Evolutionary conservation across 2,329 filamentous ascomycete species (phyloP), one percentile per base, ranked within the genome.

Genomic region (Nemania sp.): DNA sequence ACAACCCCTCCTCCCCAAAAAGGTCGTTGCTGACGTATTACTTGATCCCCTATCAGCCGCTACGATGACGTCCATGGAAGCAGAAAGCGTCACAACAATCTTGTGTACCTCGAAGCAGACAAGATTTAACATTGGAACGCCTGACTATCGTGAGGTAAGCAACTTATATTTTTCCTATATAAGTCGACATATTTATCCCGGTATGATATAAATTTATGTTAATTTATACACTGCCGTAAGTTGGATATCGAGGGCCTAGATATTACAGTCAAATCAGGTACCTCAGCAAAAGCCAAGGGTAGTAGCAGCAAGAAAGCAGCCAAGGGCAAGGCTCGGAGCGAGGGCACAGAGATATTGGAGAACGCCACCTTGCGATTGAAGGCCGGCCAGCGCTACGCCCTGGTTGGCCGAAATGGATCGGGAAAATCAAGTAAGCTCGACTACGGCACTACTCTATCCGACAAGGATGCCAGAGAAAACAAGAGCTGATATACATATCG

Each of bases 321-420:
- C 5, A 83, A 86, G 69, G 77, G 79, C 62, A 89, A 89, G 76
- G 81, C 61, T 35, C 56, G 57, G 15, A 58, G 51, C 5, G 64
- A 65, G 27, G 68, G 66, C 10, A 79, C 85, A n/a, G 93, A 96
- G 77, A 87, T 97, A 5, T 83, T 97, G 2, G 83, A 83, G 10
- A 88, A 91, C 77, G 91, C 91, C 1, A 89, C 89, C 64, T 80
- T 97, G 41, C 87, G 89, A 26, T 81, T 97, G 2, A 92, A 95
- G 71, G 87, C 89, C 57, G 90, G 92, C 0, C 84, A 89, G 53
- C 86, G 92, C 68, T 97, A 97, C 82, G 93, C 92, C 0, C 82
- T 97, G 1, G 84, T 95, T 22, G 93, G 93, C 0, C 86, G 92
- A 6, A 97, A 97, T 79, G 93, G 93, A 0, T 91, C 90, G 1